Percentiles rank a stretch among this genome's conserved stretches.
phyloP scores from a whole-genome alignment of 1,284 basidiomycete genomes.

The Mixia osmundae region DNA sequence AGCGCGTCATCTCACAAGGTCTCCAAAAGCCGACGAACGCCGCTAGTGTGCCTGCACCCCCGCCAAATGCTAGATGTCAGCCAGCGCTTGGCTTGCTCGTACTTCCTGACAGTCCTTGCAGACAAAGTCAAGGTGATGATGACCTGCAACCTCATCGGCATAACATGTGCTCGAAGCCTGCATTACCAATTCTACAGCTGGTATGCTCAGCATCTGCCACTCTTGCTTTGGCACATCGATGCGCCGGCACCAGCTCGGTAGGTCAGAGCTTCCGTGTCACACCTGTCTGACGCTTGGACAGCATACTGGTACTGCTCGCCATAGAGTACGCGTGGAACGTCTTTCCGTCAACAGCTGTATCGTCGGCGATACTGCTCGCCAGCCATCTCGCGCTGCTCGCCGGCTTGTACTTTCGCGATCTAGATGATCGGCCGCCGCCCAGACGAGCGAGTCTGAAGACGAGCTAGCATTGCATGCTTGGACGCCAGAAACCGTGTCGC shows the following conservation, averaged over 20 bases:
- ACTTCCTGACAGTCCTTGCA: too few relatives aligned
- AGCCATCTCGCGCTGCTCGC: too few relatives aligned
- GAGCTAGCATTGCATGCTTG: too few relatives aligned
- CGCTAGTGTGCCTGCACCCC: not conserved
- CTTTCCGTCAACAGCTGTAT: not conserved
- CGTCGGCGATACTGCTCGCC: too few relatives aligned
- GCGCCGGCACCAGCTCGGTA: not conserved
- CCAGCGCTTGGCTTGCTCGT: not conserved
- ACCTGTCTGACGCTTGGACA: not conserved
- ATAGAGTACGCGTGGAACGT: slow-evolving; percentile 3
- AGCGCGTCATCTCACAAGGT: not conserved
- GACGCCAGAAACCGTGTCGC: too few relatives aligned
- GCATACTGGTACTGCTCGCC: not conserved
- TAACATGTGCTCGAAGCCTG: slow-evolving; percentile 76
- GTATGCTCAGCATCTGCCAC: slow-evolving; percentile 85
- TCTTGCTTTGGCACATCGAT: slow-evolving; percentile 46
- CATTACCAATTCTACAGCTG: slow-evolving; percentile 98
- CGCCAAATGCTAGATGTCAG: not conserved
- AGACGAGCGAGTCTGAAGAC: too few relatives aligned
- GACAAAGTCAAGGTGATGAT: slow-evolving; percentile 59
- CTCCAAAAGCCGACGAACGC: not conserved
- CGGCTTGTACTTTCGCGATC: too few relatives aligned
- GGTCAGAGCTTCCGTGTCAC: too few relatives aligned
- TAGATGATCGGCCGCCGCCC: too few relatives aligned
- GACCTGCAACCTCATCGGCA: slow-evolving; percentile 77